These are phyloP conservation scores for Coriaria nepalensis DNA, from an alignment of 306 rosid genomes.

Conservation along the genomic window DNA sequence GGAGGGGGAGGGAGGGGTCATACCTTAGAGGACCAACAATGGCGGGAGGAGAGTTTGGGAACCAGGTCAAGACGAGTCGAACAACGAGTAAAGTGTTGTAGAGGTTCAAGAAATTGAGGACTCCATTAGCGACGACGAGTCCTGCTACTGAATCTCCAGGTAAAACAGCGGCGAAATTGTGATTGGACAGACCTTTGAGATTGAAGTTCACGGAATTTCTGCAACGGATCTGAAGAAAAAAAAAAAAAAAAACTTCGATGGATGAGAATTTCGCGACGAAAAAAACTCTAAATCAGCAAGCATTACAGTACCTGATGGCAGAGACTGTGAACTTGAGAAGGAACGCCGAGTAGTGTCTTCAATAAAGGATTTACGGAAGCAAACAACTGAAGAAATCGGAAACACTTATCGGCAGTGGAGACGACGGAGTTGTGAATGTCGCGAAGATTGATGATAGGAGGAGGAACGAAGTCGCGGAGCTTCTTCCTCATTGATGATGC, in stretches of 20 bases:
- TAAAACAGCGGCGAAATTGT: constrained; percentile 73
- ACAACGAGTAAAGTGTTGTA: constrained; percentile 73
- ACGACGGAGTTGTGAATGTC: constrained; percentile 27
- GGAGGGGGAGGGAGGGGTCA: not conserved
- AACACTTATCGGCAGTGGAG: constrained; percentile 24
- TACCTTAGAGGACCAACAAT: constrained; percentile 87
- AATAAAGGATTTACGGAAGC: constrained; percentile 46
- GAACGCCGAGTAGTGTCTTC: constrained; percentile 32
- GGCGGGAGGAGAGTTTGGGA: constrained; percentile 81
- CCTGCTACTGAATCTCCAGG: constrained; percentile 94
- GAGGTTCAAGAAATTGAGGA: constrained; percentile 65
- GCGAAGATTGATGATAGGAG: constrained; percentile 19
- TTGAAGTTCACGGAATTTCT: constrained; percentile 21
- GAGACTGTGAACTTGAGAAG: constrained; percentile 30
- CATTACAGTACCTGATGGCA: constrained; percentile 37
- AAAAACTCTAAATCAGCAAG: not conserved
- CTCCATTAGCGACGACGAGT: constrained; percentile 66
- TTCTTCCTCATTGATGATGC: constrained; percentile 18
- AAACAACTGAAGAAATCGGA: constrained; percentile 25
- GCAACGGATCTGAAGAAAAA: constrained; percentile 43
- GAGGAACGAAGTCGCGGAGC: constrained; percentile 17
- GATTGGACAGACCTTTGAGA: constrained; percentile 13
- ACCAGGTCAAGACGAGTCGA: constrained; percentile 95
- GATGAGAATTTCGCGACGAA: not conserved
- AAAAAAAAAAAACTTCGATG: constrained; percentile 2